Evolutionary conservation across 2,329 filamentous ascomycete species (phyloP), one percentile per base, ranked within the genome.

Genomic region (Stachybotrys echinatus): DNA sequence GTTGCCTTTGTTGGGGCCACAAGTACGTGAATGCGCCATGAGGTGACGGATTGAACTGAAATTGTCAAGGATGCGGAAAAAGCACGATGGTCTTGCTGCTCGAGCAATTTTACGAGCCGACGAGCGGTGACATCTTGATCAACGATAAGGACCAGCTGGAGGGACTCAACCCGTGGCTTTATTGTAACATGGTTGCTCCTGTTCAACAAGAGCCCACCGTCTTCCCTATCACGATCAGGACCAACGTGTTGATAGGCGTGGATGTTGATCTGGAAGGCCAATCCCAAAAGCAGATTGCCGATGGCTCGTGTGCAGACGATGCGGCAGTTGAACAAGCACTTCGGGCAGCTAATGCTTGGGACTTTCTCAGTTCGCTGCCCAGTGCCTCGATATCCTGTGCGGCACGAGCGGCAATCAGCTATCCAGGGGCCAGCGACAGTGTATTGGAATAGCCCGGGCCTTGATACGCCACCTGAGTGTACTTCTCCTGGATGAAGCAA

Each of bases 171-270:
- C 60, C 75, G 1, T 69, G 71, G 18, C 71, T 72, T 54, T 79
- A 77, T 64, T 70, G 79, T 22, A 65, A 67, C 2, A 64, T 73
- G 23, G 70, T 82, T 6, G 69, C 77, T 1, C 67, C 81, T 4
- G 79, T 83, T 1, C 74, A 79, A 52, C 79, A 83, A 58, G 76
- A 82, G 46, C 76, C 77, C 0, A 74, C 74, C 1, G 77, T 97
- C 3, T 90, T 90, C 67, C 89, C 84, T 1, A 88, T 87, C 18
- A 85, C 85, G 0, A 85, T 92, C 54, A 85, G 86, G 3, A 87
- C 92, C 61, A 92, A 92, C 59, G 96, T 96, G 54, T 79, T 89
- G 0, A 38, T 47, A 38, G 42, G 42, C 18, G 23, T 45, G 5
- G 42, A 45, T 21, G 3, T 22, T 10, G 42, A 22, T 10, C 6